phyloP scores from a whole-genome alignment of 441 rosid genomes.

The Arabidopsis hybrid region DNA sequence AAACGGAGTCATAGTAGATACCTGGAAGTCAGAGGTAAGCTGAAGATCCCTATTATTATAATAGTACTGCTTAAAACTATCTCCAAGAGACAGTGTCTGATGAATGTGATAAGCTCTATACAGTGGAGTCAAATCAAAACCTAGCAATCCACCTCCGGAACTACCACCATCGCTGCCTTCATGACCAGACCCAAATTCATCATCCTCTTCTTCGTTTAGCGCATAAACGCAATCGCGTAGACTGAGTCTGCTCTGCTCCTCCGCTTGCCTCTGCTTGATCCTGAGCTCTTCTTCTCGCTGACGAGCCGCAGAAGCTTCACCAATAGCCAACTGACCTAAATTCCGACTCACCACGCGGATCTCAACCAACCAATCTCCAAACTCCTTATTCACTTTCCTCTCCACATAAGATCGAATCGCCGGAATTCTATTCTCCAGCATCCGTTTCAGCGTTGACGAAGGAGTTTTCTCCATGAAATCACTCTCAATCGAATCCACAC shows the following conservation, averaged over 20 bases:
- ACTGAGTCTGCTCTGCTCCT: slow-evolving; percentile 94
- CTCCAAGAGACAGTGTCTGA: slow-evolving; percentile 83
- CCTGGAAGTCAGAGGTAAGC: slow-evolving; percentile 94
- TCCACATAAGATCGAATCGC: slow-evolving; percentile 78
- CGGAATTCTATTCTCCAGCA: slow-evolving; percentile 89
- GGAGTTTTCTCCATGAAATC: slow-evolving; percentile 69
- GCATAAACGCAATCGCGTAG: slow-evolving; percentile 87
- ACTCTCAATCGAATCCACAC: slow-evolving; percentile 74
- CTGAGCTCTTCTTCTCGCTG: slow-evolving; percentile 95
- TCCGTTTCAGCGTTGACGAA: slow-evolving; percentile 73
- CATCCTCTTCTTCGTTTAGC: slow-evolving; percentile 80
- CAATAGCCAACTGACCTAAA: slow-evolving; percentile 92
- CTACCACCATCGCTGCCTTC: slow-evolving; percentile 56
- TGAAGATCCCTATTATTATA: slow-evolving; percentile 93
- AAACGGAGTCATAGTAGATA: slow-evolving; percentile 94
- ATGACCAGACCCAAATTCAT: slow-evolving; percentile 55
- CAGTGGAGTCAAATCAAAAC: slow-evolving; percentile 85
- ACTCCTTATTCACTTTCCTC: slow-evolving; percentile 84
- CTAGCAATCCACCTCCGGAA: slow-evolving; percentile 56
- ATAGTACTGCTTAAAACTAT: slow-evolving; percentile 86
- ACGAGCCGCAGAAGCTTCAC: slow-evolving; percentile 94
- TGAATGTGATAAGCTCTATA: slow-evolving; percentile 93
- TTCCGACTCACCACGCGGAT: slow-evolving; percentile 93
- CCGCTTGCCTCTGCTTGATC: slow-evolving; percentile 94
- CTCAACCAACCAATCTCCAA: slow-evolving; percentile 98